Base-by-base conservation (phyloP, 768 basidiomycete species). In the Russula emetica region DNA sequence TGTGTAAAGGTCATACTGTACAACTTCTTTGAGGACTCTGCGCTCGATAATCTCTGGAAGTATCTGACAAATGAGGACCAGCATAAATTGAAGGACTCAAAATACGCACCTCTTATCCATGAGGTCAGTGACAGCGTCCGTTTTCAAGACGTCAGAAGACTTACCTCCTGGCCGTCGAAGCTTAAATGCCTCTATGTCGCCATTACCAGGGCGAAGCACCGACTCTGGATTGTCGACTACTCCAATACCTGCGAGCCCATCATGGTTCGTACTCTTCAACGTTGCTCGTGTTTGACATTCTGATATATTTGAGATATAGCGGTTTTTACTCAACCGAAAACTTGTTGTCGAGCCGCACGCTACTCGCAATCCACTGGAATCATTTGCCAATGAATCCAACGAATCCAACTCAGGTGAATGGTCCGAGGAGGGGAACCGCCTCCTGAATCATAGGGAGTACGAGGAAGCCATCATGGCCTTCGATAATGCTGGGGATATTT, bases 11-110 rank as follows among this genome's bases (percentile, higher is more conserved):
- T 91, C 5, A 76, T 91, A 3, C 69, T 91, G 13, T 90, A 85
- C 68, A 84, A 91, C 65, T 90, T 90, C 72, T 91, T 91, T 68
- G 79, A 82, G 28, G 85, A 87, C 66, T 90, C 89, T 0, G 67
- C 70, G 0, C 73, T 81, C 2, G 79, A 79, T 32, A 55, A 47
- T 2, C 55, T 54, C 14, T 67, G 66, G 66, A 16, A 32, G 4
- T 47, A 61, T 30, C 18, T 67, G 13, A 45, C 38, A 9, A 16
- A 54, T 32, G 54, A 22, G 5, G 30, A 60, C 13, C 16, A 16
- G 8, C 8, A 32, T 34, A 38, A 44, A 22, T 3, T 67, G 38
- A 5, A 1, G 1, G 66, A 45, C 36, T 26, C n/a, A 20, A 54
- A 54, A 22, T 3, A 66, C 32, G 22, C 52, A 3, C 44, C 65